Conservation (phyloP, 768 basidiomycete genomes). For the Amanita rubescens region DNA sequence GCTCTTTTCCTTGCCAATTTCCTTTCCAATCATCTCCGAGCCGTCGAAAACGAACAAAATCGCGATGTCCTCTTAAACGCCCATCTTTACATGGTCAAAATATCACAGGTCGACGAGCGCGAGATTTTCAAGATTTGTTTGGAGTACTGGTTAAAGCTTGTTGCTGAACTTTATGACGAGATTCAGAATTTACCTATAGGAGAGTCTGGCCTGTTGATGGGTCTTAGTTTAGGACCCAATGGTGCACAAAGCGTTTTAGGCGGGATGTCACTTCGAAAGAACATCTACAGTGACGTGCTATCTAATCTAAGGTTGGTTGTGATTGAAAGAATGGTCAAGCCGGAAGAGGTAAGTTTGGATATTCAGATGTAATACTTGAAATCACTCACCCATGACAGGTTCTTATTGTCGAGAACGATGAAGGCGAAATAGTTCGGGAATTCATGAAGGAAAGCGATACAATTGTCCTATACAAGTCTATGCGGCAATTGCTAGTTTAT, state of each 20-base stretch:
- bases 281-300: conserved; percentile 91
- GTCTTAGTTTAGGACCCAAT: conserved; percentile 68
- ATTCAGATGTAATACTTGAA: neutral
- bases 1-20: conserved; percentile 98
- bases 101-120: conserved; percentile 95
- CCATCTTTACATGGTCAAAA: conserved; percentile 96
- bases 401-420: conserved; percentile 97
- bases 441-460: conserved; percentile 99
- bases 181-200: conserved; percentile 88
- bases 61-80: conserved; percentile 94
- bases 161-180: conserved; percentile 95
- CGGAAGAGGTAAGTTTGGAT: conserved; percentile 73
- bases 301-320: conserved; percentile 92
- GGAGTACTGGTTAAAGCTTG: conserved; percentile 96
- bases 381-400: conserved; percentile 45
- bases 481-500: conserved; percentile 97
- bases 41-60: conserved; percentile 87
- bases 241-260: conserved; percentile 61
- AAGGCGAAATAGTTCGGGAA: conserved; percentile 98
- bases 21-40: conserved; percentile 85
- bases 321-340: conserved; percentile 99
- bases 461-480: conserved; percentile 96
- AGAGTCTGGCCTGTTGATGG: conserved; percentile 82
- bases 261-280: conserved; percentile 80
- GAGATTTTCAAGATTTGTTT: conserved; percentile 99